Evolutionary conservation across 257 asterid species (phyloP).

Genomic region (Plantago elongata): DNA sequence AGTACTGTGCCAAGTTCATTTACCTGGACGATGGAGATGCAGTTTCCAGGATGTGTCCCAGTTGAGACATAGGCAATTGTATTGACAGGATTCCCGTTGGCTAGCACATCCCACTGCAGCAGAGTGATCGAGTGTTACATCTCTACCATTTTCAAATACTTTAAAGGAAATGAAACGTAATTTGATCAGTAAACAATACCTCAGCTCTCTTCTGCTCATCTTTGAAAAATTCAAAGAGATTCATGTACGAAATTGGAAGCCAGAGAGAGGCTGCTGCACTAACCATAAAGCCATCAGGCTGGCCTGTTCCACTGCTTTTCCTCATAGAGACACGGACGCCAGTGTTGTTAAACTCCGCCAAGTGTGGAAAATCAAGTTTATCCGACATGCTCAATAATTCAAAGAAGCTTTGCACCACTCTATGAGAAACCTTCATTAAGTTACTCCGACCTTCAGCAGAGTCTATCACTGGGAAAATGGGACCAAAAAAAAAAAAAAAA

Average conservation of each 20-base stretch:
- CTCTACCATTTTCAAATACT: slow-evolving; percentile 1
- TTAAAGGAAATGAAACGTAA: neutral
- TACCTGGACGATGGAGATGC: slow-evolving; percentile 58
- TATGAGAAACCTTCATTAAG: slow-evolving; percentile 52
- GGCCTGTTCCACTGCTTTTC: slow-evolving; percentile 28
- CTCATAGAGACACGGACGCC: slow-evolving; percentile 48
- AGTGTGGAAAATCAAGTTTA: slow-evolving; percentile 33
- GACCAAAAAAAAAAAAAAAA: neutral
- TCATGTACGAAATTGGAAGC: slow-evolving; percentile 45
- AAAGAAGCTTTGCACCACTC: slow-evolving; percentile 57
- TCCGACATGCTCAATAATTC: slow-evolving; percentile 45
- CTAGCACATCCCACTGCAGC: slow-evolving; percentile 67
- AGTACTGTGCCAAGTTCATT: neutral
- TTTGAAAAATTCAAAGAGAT: slow-evolving; percentile 47
- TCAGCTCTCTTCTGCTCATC: slow-evolving; percentile 46
- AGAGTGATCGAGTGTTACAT: slow-evolving; percentile 11
- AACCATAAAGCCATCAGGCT: slow-evolving; percentile 40
- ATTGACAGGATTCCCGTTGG: slow-evolving; percentile 34
- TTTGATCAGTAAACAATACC: slow-evolving; percentile 25
- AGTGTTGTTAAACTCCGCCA: slow-evolving; percentile 25
- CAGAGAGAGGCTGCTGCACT: slow-evolving; percentile 56
- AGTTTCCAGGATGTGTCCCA: slow-evolving; percentile 46
- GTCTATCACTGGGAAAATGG: slow-evolving; percentile 32
- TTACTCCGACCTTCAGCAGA: slow-evolving; percentile 41
- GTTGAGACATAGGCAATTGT: slow-evolving; percentile 52